phyloP scores from a whole-genome alignment of 1,284 basidiomycete genomes.

The Boletus semigastroideus region DNA sequence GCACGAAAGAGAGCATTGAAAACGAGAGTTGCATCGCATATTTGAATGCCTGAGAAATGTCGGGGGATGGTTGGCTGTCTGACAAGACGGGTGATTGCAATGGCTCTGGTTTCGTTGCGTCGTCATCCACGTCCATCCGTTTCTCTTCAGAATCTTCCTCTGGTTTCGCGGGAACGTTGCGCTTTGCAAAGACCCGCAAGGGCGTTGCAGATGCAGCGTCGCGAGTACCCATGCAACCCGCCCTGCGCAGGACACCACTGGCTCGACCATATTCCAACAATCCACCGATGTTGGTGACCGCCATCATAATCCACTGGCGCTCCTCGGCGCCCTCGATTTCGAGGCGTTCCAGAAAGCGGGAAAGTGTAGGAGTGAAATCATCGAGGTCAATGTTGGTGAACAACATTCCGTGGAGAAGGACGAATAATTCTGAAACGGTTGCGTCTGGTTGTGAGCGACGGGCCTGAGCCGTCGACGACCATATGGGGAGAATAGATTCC shows the following conservation, averaged over 20 bases:
- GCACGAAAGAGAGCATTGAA: constrained; percentile 70
- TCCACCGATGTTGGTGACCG: constrained; percentile 76
- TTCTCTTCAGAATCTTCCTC: constrained; percentile 49
- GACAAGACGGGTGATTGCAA: constrained; percentile 39
- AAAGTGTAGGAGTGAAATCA: constrained; percentile 79
- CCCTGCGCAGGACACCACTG: constrained; percentile 63
- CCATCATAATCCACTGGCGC: constrained; percentile 97
- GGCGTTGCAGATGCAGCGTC: constrained; percentile 36
- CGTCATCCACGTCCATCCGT: constrained; percentile 71
- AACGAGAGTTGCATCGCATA: constrained; percentile 84
- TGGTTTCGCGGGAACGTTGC: constrained; percentile 24
- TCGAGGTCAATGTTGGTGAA: constrained; percentile 95
- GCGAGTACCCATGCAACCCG: constrained; percentile 43
- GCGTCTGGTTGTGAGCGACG: constrained; percentile 77
- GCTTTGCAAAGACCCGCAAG: constrained; percentile 49
- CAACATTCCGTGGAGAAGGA: constrained; percentile 92
- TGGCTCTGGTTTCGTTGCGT: constrained; percentile 22
- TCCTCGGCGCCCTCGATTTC: constrained; percentile 79
- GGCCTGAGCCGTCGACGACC: constrained; percentile 74
- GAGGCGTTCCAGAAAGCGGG: constrained; percentile 84
- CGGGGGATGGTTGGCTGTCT: constrained; percentile 34
- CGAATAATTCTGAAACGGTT: constrained; percentile 78
- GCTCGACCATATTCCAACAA: constrained; percentile 89
- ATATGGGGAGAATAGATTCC: constrained; percentile 84
- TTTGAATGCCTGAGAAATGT: constrained; percentile 64